Evolutionary conservation across 1,284 basidiomycete genomes (phyloP).

Genomic region (Trichosporon inkin): DNA sequence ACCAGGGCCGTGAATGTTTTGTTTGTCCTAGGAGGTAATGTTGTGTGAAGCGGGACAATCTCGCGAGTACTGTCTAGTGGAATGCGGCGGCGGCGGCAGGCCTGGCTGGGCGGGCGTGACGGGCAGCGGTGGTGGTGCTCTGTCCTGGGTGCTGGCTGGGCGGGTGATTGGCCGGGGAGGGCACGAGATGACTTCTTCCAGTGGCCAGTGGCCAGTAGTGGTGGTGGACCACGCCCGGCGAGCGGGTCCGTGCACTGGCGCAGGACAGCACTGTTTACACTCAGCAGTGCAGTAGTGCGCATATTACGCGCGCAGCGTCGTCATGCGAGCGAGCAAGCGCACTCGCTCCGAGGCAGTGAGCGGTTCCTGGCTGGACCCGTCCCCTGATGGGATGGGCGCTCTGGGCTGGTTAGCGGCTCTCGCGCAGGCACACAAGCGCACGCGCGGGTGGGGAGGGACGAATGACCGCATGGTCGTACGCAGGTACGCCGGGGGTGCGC

Average conservation of each 20-base stretch:
- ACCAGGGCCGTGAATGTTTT: background rate
- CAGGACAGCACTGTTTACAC: no score
- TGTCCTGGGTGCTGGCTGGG: background rate
- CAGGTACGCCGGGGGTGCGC: no score
- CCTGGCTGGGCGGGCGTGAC: background rate
- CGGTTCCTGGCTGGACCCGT: no score
- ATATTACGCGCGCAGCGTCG: no score
- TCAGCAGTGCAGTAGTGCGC: no score
- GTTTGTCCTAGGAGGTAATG: background rate
- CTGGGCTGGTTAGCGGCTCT: background rate
- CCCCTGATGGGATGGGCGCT: background rate
- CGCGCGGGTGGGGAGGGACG: background rate
- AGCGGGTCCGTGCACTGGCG: no score
- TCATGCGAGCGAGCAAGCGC: no score
- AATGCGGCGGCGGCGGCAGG: background rate
- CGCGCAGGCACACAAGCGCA: background rate
- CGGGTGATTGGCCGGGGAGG: no score
- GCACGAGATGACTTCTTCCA: no score
- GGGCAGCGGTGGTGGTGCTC: background rate
- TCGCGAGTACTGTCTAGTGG: background rate
- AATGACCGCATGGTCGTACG: background rate
- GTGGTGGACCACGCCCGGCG: no score
- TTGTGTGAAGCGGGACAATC: conserved; percentile 4
- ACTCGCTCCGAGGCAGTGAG: no score
- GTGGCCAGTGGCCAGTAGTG: no score